phyloP scores from a whole-genome alignment of 495 filamentous ascomycete species.

The Lasiosphaeria hispida region DNA sequence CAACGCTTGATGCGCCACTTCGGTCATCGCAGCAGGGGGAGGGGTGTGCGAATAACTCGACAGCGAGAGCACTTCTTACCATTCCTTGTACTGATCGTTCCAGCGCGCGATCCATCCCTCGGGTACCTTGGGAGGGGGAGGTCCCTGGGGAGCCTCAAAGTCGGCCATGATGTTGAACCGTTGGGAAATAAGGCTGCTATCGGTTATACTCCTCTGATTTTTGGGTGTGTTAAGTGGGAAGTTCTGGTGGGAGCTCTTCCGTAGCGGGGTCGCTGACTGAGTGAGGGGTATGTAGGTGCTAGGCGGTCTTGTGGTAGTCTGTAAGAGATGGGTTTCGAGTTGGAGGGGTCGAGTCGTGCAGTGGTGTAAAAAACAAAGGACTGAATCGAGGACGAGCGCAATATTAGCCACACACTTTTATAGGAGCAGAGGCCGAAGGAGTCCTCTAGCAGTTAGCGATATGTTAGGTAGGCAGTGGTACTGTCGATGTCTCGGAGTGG shows the following conservation, averaged over 20 bases:
- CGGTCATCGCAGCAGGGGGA: slow-evolving; percentile 1
- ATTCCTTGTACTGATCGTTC: slow-evolving; percentile 73
- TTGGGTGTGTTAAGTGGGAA: background rate
- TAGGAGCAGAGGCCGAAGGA: too few species aligned
- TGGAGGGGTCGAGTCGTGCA: background rate
- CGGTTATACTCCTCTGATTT: background rate
- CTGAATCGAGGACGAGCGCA: too few species aligned
- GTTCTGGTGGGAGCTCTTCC: background rate
- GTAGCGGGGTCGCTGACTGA: slow-evolving; percentile 9
- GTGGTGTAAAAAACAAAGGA: too few species aligned
- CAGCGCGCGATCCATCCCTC: slow-evolving; percentile 84
- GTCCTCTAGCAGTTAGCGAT: too few species aligned
- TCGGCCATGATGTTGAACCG: slow-evolving; percentile 47
- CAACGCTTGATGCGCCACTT: background rate
- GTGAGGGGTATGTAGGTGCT: slow-evolving; percentile 2
- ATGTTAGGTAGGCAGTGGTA: too few species aligned
- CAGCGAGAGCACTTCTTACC: slow-evolving; percentile 47
- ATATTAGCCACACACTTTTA: too few species aligned
- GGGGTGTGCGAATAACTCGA: background rate
- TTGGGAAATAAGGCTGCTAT: background rate
- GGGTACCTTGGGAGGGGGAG: slow-evolving; percentile 83
- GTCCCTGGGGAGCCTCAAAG: slow-evolving; percentile 69
- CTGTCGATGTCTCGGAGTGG: too few species aligned
- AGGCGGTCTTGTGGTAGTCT: background rate
- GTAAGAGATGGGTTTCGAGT: slow-evolving; percentile 22